A percentile compares a stretch with the other conserved stretches of the same genome.
These are phyloP conservation scores for Begonia peltatifolia DNA, from an alignment of 306 rosid genomes.

Conservation along the genomic window DNA sequence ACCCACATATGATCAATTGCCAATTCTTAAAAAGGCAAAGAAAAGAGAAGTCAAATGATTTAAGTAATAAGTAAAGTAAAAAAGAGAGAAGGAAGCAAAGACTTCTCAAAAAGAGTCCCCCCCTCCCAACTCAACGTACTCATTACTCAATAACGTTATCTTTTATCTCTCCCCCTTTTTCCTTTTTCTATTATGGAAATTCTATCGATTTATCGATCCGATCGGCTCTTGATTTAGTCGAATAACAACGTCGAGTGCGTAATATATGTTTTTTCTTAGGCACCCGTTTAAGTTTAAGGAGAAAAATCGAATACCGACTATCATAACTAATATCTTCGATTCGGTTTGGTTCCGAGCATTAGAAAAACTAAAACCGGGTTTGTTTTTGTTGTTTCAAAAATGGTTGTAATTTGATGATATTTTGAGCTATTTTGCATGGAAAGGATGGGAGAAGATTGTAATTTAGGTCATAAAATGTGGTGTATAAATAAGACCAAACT, in stretches of 20 bases:
- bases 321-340: too few species aligned
- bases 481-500: too few species aligned
- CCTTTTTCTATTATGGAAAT: conserved; percentile 33
- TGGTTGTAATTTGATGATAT: too few species aligned
- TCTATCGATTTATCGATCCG: too few species aligned
- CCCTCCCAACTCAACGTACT: not conserved
- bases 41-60: conserved; percentile 20
- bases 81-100: conserved; percentile 6
- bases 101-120: conserved; percentile 10
- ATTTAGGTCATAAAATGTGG: not conserved
- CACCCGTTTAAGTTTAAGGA: too few species aligned
- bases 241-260: too few species aligned
- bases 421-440: not conserved
- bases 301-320: too few species aligned
- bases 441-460: not conserved
- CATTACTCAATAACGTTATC: conserved; percentile 52
- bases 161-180: conserved; percentile 32
- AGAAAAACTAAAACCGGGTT: too few species aligned
- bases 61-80: conserved; percentile 1
- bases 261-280: too few species aligned
- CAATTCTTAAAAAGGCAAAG: conserved; percentile 13
- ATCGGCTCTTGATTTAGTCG: too few species aligned
- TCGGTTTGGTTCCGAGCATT: too few species aligned
- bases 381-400: too few species aligned
- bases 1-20: conserved; percentile 11